Percentiles rank a stretch among this genome's conserved stretches.
Evolutionary conservation across 2,329 filamentous ascomycete species (phyloP).

Genomic region (Exophiala bonariae): DNA sequence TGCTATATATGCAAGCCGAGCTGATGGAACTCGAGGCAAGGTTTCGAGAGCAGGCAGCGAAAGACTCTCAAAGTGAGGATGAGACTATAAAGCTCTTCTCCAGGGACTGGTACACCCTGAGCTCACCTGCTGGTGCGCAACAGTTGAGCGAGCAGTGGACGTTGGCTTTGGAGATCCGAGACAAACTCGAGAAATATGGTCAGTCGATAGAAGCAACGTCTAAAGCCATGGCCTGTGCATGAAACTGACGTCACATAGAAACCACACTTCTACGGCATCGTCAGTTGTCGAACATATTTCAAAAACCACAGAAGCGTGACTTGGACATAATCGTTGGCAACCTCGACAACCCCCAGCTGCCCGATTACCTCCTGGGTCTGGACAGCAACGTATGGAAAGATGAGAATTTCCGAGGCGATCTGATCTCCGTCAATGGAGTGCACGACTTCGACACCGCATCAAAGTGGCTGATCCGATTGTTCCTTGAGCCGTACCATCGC

Average conservation of each 20-base stretch:
- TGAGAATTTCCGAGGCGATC: not conserved
- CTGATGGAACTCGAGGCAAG: slow-evolving; percentile 8
- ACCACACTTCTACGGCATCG: not conserved
- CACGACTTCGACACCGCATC: slow-evolving; percentile 1
- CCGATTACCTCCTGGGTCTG: slow-evolving; percentile 4
- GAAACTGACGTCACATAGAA: no score
- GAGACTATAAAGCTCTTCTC: not conserved
- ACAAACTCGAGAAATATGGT: slow-evolving; percentile 4
- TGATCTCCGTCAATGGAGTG: not conserved
- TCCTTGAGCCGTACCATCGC: not conserved
- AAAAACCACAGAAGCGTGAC: not conserved
- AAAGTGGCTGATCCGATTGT: not conserved
- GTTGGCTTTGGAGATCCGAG: not conserved
- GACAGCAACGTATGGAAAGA: slow-evolving; percentile 2
- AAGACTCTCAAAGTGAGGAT: not conserved
- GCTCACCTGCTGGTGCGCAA: not conserved
- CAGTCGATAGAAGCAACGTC: not conserved
- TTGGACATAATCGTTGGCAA: slow-evolving; percentile 1
- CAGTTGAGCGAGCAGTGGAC: not conserved
- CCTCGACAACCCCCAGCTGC: not conserved
- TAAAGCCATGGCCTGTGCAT: not conserved
- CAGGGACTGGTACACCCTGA: not conserved
- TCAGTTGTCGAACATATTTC: not conserved
- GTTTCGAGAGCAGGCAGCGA: not conserved
- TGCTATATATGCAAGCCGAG: slow-evolving; percentile 21